These are phyloP conservation scores for Leccinellum albellum DNA, from an alignment of 768 basidiomycete species.

Conservation along the genomic window DNA sequence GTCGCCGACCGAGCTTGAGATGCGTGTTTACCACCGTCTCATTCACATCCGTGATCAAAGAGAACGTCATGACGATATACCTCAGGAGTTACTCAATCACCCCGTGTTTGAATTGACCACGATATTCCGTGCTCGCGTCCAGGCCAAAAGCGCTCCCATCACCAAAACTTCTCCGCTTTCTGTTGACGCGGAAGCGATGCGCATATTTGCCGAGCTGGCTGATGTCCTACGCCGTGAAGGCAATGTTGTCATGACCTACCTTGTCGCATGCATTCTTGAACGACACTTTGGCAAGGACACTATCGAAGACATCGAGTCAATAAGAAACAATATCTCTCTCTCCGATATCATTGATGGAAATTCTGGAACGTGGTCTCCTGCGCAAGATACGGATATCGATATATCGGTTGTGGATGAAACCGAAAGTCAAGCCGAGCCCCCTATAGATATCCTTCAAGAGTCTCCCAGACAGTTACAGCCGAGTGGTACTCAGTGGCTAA, in stretches of 20 bases:
- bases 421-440: conserved; percentile 13
- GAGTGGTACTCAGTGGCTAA: conserved; percentile 32
- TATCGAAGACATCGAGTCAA: conserved; percentile 68
- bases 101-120: conserved; percentile 83
- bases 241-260: conserved; percentile 70
- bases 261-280: conserved; percentile 87
- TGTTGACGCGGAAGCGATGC: conserved; percentile 65
- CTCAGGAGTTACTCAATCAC: conserved; percentile 59
- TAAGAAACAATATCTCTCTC: conserved; percentile 53
- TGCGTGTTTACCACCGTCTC: conserved; percentile 92
- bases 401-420: conserved; percentile 20
- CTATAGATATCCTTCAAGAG: not conserved
- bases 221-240: conserved; percentile 61
- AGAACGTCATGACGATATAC: conserved; percentile 72
- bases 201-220: conserved; percentile 59
- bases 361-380: conserved; percentile 27
- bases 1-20: conserved; percentile 87
- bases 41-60: conserved; percentile 85
- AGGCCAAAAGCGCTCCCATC: conserved; percentile 72
- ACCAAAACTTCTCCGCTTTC: conserved; percentile 59
- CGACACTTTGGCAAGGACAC: conserved; percentile 80
- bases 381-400: conserved; percentile 25
- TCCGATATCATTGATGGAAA: conserved; percentile 70
- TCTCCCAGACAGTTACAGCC: conserved; percentile 20
- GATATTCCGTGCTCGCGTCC: conserved; percentile 74